Percentiles rank a stretch among this genome's conserved stretches.
These are phyloP conservation scores for Solanum microdontum DNA, from an alignment of 257 asterid genomes.

Conservation along the genomic window DNA sequence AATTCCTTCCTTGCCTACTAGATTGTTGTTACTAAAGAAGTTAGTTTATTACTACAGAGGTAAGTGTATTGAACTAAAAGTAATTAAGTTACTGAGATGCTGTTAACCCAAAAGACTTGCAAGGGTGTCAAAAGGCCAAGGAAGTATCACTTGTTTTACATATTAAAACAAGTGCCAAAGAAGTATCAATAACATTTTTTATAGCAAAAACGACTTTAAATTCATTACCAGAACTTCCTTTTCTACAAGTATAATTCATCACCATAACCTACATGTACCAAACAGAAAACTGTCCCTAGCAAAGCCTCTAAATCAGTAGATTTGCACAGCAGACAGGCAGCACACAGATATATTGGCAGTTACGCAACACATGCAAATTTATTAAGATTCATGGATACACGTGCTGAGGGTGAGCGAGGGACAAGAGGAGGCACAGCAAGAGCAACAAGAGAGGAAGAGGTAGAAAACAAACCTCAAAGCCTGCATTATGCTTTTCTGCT, in stretches of 20 bases:
- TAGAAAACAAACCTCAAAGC: constrained; percentile 55
- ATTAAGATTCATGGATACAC: background rate
- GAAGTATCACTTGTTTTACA: background rate
- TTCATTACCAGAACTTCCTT: background rate
- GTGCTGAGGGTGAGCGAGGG: background rate
- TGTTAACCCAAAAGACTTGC: background rate
- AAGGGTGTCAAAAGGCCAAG: background rate
- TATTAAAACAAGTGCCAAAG: background rate
- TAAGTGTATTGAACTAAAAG: background rate
- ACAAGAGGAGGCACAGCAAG: background rate
- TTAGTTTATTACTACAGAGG: background rate
- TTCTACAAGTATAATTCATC: background rate
- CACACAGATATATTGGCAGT: background rate
- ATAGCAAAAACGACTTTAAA: background rate
- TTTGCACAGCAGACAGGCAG: background rate
- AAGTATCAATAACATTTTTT: background rate
- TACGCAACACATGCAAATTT: background rate
- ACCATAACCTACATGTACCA: background rate
- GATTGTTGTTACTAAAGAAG: background rate
- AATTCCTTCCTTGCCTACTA: background rate
- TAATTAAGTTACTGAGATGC: background rate
- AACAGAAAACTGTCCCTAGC: background rate
- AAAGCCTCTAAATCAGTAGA: background rate
- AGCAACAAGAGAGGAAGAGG: constrained; percentile 1
- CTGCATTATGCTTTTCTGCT: constrained; percentile 93